Evolutionary conservation across 495 filamentous ascomycete genomes (phyloP).

Genomic region (Staphylotrichum tortipilum): DNA sequence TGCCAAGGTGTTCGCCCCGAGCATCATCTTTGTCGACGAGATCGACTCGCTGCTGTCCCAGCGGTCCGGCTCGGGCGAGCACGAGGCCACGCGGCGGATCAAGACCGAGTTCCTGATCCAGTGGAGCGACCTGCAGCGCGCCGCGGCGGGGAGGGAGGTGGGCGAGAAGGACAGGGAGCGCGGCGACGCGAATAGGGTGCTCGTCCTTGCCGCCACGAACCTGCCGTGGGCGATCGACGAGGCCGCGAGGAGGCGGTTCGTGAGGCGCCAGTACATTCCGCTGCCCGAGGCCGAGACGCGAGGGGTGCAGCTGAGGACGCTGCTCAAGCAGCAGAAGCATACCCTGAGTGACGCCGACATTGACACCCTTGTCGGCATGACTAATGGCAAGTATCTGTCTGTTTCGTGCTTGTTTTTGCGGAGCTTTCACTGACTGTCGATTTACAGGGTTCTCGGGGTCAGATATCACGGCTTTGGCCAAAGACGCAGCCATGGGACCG

Average conservation of each 20-base stretch:
- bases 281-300: conserved; percentile 78
- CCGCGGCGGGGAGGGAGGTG: conserved; percentile 77
- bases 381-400: conserved; percentile 57
- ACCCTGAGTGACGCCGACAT: conserved; percentile 68
- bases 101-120: conserved; percentile 98
- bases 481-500: conserved; percentile 97
- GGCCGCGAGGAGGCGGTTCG: conserved; percentile 84
- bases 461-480: conserved; percentile 93
- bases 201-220: conserved; percentile 94
- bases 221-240: conserved; percentile 98
- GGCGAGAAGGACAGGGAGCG: conserved; percentile 55
- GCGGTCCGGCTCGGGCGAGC: conserved; percentile 72
- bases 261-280: conserved; percentile 92
- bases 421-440: conserved; percentile 1
- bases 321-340: conserved; percentile 84
- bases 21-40: conserved; percentile 98
- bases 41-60: conserved; percentile 92
- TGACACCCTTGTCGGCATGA: conserved; percentile 64
- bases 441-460: conserved; percentile 83
- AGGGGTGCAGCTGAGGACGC: conserved; percentile 61
- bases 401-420: neutral
- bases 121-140: conserved; percentile 88
- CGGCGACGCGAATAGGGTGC: conserved; percentile 84
- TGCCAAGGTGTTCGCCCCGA: conserved; percentile 82
- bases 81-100: conserved; percentile 87